phyloP scores from a whole-genome alignment of 2,329 filamentous ascomycete species.

The Immersiporthe knoxdaviesiana region DNA sequence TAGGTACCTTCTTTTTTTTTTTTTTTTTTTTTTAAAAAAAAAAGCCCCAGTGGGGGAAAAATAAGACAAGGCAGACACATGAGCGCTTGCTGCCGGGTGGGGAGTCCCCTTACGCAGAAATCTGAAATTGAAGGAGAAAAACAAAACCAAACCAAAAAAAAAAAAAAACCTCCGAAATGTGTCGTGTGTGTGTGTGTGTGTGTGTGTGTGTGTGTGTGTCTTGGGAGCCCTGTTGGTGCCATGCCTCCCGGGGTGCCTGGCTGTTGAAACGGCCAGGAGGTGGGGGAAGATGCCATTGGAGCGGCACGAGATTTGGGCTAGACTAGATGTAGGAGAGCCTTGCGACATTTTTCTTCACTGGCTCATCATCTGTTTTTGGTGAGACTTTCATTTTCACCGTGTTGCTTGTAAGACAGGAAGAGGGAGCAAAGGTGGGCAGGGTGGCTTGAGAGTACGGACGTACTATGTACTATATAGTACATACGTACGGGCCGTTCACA shows the following conservation, averaged over 20 bases:
- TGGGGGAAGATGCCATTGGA: neutral
- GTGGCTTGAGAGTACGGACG: no score
- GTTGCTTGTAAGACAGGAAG: no score
- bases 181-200: neutral
- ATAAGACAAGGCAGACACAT: neutral
- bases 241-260: no score
- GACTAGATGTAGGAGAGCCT: neutral
- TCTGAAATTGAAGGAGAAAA: neutral
- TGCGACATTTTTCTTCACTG: neutral
- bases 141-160: neutral
- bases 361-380: no score
- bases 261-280: no score
- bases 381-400: no score
- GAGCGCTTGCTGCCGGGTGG: neutral
- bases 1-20: no score
- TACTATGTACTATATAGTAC: no score
- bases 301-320: neutral
- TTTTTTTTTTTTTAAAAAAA: no score
- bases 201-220: neutral
- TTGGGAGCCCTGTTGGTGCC: neutral
- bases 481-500: no score
- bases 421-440: no score
- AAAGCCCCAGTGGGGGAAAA: no score
- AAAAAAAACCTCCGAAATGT: neutral
- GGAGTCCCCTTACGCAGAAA: neutral